Conservation (phyloP, 2,329 filamentous ascomycete species). For the Scleromitrula shiraiana region DNA sequence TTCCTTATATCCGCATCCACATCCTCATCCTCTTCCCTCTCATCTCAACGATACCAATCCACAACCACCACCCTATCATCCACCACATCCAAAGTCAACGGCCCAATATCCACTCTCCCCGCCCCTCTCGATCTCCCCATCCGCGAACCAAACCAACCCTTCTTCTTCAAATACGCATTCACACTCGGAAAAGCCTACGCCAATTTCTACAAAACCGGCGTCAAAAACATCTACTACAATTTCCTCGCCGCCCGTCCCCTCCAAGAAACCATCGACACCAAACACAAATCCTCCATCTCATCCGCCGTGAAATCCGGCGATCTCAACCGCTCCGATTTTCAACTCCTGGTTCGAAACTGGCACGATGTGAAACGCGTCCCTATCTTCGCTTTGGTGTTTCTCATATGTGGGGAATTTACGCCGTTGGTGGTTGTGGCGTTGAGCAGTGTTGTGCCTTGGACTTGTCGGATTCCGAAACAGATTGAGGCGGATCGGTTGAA, state of each 20-base stretch:
- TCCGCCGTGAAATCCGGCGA: slow-evolving; percentile 29
- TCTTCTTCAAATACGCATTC: slow-evolving; percentile 30
- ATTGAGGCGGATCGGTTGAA: slow-evolving; percentile 47
- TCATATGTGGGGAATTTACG: slow-evolving; percentile 80
- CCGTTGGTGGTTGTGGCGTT: slow-evolving; percentile 69
- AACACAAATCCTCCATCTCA: slow-evolving; percentile 29
- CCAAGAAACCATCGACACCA: slow-evolving; percentile 40
- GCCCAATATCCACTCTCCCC: slow-evolving; percentile 64
- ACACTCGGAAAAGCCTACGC: slow-evolving; percentile 63
- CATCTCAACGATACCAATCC: slow-evolving; percentile 32
- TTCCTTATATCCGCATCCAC: too few species aligned
- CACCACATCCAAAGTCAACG: slow-evolving; percentile 47
- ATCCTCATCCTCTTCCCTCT: slow-evolving; percentile 24
- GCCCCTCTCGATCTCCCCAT: slow-evolving; percentile 57
- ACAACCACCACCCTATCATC: slow-evolving; percentile 19
- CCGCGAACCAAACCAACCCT: slow-evolving; percentile 38
- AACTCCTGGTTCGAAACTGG: slow-evolving; percentile 58
- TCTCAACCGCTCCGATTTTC: slow-evolving; percentile 59
- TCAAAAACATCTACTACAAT: slow-evolving; percentile 68
- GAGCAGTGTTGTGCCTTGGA: slow-evolving; percentile 63
- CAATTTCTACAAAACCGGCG: slow-evolving; percentile 78
- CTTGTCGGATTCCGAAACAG: slow-evolving; percentile 77
- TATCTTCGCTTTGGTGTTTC: slow-evolving; percentile 65
- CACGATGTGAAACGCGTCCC: slow-evolving; percentile 74
- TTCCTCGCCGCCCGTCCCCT: slow-evolving; percentile 36